These are phyloP conservation scores for Argentina anserina DNA, from an alignment of 306 rosid genomes.

Conservation along the genomic window DNA sequence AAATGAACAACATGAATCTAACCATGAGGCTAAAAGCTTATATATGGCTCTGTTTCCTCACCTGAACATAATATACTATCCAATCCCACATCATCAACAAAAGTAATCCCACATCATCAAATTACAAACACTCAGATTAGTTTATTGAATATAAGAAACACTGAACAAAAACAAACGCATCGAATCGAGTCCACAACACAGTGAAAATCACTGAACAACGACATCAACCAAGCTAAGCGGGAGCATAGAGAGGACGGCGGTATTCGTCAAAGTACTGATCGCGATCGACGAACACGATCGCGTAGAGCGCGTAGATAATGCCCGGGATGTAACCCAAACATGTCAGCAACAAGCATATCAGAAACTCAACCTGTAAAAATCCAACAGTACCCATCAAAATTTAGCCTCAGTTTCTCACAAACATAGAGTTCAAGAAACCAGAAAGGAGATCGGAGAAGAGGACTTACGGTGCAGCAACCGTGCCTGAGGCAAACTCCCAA, in stretches of 20 bases:
- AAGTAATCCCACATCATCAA: background rate
- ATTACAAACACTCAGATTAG: background rate
- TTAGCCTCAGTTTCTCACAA: background rate
- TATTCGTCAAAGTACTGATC: constrained; percentile 81
- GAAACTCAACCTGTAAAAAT: constrained; percentile 55
- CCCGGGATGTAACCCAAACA: constrained; percentile 87
- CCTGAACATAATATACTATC: background rate
- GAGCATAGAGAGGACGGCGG: constrained; percentile 72
- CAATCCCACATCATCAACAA: background rate
- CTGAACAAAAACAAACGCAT: background rate
- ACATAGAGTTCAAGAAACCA: background rate
- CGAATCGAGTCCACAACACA: background rate
- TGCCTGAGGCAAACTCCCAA: constrained; percentile 77
- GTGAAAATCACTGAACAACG: background rate
- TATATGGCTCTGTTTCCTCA: too few relatives aligned
- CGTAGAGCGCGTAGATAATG: constrained; percentile 87
- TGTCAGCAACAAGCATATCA: constrained; percentile 82
- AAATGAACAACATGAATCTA: background rate
- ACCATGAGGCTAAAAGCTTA: background rate
- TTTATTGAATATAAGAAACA: background rate
- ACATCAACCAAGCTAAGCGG: constrained; percentile 9
- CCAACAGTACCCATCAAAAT: background rate
- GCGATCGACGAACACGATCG: constrained; percentile 71
- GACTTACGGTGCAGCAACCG: constrained; percentile 75
- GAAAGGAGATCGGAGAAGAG: background rate